These are phyloP conservation scores for Sambucus nigra DNA, from an alignment of 129 eudicot species.

Conservation along the genomic window DNA sequence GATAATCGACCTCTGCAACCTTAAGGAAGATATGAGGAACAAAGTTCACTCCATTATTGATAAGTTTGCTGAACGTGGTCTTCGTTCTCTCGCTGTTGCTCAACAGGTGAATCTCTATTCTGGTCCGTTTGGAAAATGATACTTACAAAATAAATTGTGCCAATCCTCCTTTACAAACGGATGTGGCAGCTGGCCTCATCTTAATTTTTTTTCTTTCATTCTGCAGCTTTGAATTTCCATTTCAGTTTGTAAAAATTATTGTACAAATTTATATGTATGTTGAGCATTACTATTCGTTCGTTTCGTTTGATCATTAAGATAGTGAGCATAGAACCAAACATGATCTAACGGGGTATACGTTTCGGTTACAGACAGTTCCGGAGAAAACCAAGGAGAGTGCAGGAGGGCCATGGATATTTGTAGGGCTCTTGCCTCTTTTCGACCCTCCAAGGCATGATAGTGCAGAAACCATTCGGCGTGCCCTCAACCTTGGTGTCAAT, in stretches of 20 bases:
- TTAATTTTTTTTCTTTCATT: no score
- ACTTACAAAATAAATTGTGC: no score
- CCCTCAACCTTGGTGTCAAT: conserved; percentile 74
- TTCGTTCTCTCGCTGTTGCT: conserved; percentile 71
- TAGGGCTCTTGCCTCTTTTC: conserved; percentile 67
- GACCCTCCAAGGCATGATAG: conserved; percentile 95
- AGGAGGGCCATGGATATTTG: conserved; percentile 66
- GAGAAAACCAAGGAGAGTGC: conserved; percentile 67
- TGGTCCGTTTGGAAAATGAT: no score
- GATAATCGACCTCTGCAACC: conserved; percentile 69
- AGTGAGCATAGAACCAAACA: conserved; percentile 6
- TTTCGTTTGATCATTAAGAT: not conserved
- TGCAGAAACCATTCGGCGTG: conserved; percentile 82
- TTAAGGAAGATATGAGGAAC: conserved; percentile 37
- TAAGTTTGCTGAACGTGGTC: conserved; percentile 82
- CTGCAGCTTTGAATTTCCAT: no score
- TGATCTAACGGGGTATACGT: not conserved
- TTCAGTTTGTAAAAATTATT: no score
- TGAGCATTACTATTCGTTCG: no score
- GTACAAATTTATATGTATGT: no score
- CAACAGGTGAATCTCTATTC: conserved; percentile 33
- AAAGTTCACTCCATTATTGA: conserved; percentile 64
- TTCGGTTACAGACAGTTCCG: conserved; percentile 44
- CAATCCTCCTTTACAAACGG: no score
- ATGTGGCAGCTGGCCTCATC: no score